phyloP scores from a whole-genome alignment of 177 flowering plant species.

The Vitis hybrid region DNA sequence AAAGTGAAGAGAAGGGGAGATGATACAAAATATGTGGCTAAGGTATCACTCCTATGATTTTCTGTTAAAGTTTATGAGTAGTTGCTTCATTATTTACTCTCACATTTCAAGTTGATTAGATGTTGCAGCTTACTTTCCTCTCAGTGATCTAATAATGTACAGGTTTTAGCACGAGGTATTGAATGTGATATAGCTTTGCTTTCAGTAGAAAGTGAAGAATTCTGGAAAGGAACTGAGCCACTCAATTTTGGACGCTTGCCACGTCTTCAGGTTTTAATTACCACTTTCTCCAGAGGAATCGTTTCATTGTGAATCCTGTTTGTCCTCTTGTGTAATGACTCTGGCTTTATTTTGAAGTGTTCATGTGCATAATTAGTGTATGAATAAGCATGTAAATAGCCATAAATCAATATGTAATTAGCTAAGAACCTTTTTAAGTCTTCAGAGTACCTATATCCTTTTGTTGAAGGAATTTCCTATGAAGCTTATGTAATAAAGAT shows the following conservation, averaged over 20 bases:
- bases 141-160: conserved; percentile 22
- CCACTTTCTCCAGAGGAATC: not conserved
- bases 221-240: conserved; percentile 91
- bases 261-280: conserved; percentile 70
- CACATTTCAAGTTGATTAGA: not conserved
- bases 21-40: conserved; percentile 93
- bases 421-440: not conserved
- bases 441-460: not conserved
- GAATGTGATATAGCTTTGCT: conserved; percentile 98
- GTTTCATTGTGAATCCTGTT: not conserved
- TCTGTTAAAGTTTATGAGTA: not conserved
- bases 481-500: too few relatives aligned
- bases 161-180: conserved; percentile 95
- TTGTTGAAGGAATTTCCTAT: too few relatives aligned
- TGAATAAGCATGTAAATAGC: not conserved
- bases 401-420: not conserved
- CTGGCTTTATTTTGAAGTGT: conserved; percentile 1
- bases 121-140: conserved; percentile 24
- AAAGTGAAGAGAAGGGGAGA: conserved; percentile 98
- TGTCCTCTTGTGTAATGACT: conserved; percentile 3
- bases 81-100: not conserved
- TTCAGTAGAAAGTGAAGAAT: conserved; percentile 85
- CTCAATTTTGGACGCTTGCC: conserved; percentile 85
- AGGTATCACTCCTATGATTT: conserved; percentile 48
- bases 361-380: not conserved